Evolutionary conservation across 2,329 filamentous ascomycete species (phyloP), one percentile per base, ranked within the genome.

Genomic region (Ceratocystis eucalypticola): DNA sequence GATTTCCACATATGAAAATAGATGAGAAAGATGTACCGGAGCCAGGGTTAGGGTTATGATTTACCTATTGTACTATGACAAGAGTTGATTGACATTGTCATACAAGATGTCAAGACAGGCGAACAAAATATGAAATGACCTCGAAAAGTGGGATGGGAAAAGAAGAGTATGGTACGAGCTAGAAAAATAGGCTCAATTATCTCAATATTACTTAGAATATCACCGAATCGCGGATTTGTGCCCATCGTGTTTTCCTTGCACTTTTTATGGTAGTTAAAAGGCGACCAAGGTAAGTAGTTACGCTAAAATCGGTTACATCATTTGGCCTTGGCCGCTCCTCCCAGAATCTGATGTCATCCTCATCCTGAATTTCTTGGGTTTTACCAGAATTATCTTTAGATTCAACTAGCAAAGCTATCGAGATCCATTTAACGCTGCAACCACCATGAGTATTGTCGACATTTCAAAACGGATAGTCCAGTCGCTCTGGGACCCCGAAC

Each of bases 401-500:
- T 44, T 46, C 6, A 20, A 48, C n/a, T 20, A 37, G 48, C 12
- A 41, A 8, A n/a, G 33, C 17, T 37, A 63, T 25, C 8, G 12
- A 22, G 17, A 33, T 63, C 15, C 10, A 63, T 50, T 37, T 50
- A 33, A 22, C 45, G 41, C n/a, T 22, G 22, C 44, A 65, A 7
- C 15, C 55, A 65, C 44, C 37, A 75, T 80, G 69, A 77, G 79
- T 45, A 85, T 82, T 67, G 84, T 88, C 66, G 89, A 96, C 72
- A 79, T 95, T 68, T 84, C 88, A 71, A 89, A 90, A 76, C 88
- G 88, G 69, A 85, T 96, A 71, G 87, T 96, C 68, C 89, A 93
- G 76, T 91, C 89, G 77, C 87, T 97, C 73, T 96, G 91, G 88
- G 92, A 96, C 71, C 91, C 91, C 0, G 86, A 92, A 70, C 92